Percentiles rank a stretch among this genome's conserved stretches.
Conservation (phyloP, 805 yeast species). For the Hanseniaspora lindneri region DNA sequence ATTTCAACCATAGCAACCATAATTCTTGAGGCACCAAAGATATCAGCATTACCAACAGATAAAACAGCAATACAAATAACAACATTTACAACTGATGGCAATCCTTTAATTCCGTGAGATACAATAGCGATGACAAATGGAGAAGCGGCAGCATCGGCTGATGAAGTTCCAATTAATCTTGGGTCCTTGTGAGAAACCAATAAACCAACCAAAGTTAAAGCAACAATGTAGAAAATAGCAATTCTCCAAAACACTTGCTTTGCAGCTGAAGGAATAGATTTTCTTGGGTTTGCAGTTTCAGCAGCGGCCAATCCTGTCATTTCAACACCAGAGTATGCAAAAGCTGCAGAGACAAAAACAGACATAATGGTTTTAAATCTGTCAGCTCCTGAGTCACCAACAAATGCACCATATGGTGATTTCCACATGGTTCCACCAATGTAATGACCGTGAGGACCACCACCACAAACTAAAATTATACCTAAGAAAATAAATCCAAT, state of each 20-base stretch:
- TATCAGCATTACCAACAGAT: slow-evolving; percentile 62
- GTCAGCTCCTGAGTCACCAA: slow-evolving; percentile 29
- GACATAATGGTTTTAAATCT: slow-evolving; percentile 43
- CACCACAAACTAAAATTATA: slow-evolving; percentile 38
- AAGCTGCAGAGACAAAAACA: slow-evolving; percentile 45
- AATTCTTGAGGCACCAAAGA: slow-evolving; percentile 58
- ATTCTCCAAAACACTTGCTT: slow-evolving; percentile 50
- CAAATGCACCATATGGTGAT: slow-evolving; percentile 44
- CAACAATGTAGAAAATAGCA: slow-evolving; percentile 36
- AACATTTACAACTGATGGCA: slow-evolving; percentile 56
- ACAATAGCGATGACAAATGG: slow-evolving; percentile 67
- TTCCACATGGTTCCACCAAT: slow-evolving; percentile 43
- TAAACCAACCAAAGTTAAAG: slow-evolving; percentile 36
- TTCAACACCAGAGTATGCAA: slow-evolving; percentile 45
- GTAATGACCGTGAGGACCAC: slow-evolving; percentile 31
- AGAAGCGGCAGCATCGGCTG: slow-evolving; percentile 53
- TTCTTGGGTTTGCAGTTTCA: slow-evolving; percentile 38
- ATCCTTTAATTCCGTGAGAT: slow-evolving; percentile 50
- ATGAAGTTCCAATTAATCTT: slow-evolving; percentile 37
- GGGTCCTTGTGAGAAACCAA: slow-evolving; percentile 37
- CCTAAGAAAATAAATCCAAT: slow-evolving; percentile 46
- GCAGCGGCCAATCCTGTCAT: slow-evolving; percentile 42
- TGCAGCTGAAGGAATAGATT: slow-evolving; percentile 40
- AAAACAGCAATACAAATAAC: slow-evolving; percentile 55
- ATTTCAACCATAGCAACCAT: slow-evolving; percentile 51